These are phyloP conservation scores for Vinca minor DNA, from an alignment of 257 asterid species.

Conservation along the genomic window DNA sequence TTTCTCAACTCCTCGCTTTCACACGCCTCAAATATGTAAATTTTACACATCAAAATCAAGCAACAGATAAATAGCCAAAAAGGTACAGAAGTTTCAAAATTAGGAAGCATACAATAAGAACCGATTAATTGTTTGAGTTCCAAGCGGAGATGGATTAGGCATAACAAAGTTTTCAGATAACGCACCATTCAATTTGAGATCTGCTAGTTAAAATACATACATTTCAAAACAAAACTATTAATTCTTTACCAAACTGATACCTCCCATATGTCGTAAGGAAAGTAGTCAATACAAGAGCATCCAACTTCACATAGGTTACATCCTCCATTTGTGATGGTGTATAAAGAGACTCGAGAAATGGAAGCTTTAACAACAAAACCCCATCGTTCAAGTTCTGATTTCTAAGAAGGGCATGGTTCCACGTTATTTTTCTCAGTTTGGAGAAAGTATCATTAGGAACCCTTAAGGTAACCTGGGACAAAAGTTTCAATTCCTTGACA, in stretches of 20 bases:
- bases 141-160: neutral
- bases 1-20: too few species aligned
- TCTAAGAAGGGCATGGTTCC: neutral
- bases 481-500: neutral
- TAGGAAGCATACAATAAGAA: too few species aligned
- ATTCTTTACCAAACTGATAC: too few species aligned
- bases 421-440: neutral
- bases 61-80: too few species aligned
- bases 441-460: neutral
- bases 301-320: neutral
- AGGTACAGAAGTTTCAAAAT: too few species aligned
- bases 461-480: neutral
- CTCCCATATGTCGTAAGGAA: neutral
- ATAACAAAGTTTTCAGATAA: neutral
- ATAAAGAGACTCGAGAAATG: neutral
- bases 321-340: neutral
- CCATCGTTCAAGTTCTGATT: neutral
- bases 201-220: neutral
- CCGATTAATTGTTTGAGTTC: neutral
- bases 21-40: too few species aligned
- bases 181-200: neutral
- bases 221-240: neutral
- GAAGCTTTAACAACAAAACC: neutral
- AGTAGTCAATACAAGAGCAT: neutral
- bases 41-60: too few species aligned